Evolutionary conservation across 2,329 filamentous ascomycete genomes (phyloP).

Genomic region (Cladosporium colombiae): DNA sequence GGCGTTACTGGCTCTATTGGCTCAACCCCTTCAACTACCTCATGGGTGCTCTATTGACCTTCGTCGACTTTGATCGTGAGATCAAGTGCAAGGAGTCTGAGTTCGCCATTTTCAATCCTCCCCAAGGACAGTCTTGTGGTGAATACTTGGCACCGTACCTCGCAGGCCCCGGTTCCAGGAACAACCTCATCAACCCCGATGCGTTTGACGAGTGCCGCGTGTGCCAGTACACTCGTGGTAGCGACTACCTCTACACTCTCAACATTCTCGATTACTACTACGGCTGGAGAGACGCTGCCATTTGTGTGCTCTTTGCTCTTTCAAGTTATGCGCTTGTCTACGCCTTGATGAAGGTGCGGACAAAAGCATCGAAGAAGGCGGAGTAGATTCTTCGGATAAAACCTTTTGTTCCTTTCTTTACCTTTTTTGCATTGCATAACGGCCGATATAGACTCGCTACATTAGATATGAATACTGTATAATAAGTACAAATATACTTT

Average conservation of each 20-base stretch:
- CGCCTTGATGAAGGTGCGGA: conserved; percentile 45
- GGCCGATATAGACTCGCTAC: conserved; percentile 8
- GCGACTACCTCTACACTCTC: conserved; percentile 61
- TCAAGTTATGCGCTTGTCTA: conserved; percentile 42
- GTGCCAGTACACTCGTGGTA: conserved; percentile 60
- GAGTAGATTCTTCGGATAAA: conserved; percentile 28
- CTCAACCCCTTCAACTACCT: conserved; percentile 48
- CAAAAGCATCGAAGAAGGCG: conserved; percentile 44
- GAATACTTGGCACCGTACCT: conserved; percentile 60
- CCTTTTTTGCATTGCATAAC: background rate
- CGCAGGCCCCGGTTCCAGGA: conserved; percentile 40
- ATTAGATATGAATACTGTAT: conserved; percentile 3
- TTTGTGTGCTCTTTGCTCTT: conserved; percentile 57
- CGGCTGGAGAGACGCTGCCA: conserved; percentile 66
- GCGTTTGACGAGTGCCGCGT: conserved; percentile 59
- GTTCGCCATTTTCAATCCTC: conserved; percentile 50
- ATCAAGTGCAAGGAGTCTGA: conserved; percentile 41
- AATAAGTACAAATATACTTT: background rate
- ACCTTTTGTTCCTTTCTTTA: background rate
- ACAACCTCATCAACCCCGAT: conserved; percentile 61
- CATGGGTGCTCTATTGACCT: conserved; percentile 43
- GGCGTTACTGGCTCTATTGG: conserved; percentile 41
- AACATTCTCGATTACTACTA: conserved; percentile 63
- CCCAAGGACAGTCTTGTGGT: conserved; percentile 55
- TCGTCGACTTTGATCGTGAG: conserved; percentile 45